Conservation (phyloP, 78 protist species). For the Dictyostelium intermedium region DNA sequence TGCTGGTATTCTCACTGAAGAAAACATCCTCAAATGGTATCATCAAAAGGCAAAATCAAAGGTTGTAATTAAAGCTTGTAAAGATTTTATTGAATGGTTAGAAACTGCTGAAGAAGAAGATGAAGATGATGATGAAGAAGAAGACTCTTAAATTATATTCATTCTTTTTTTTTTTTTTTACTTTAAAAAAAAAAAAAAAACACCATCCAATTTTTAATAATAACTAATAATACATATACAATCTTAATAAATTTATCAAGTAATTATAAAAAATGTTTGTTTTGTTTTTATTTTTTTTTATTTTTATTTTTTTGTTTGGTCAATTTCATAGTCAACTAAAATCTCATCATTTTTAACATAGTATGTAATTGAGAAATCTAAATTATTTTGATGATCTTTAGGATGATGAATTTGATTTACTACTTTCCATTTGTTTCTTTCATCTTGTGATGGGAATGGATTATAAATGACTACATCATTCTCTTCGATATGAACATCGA, state of each 20-base stretch:
- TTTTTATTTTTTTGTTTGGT: not conserved
- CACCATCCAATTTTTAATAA: not conserved
- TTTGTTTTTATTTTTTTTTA: too few relatives aligned
- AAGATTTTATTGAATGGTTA: slow-evolving; percentile 76
- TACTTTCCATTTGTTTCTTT: not conserved
- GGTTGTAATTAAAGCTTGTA: slow-evolving; percentile 30
- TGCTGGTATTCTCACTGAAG: slow-evolving; percentile 62
- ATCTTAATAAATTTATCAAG: too few relatives aligned
- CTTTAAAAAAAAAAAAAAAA: too few relatives aligned
- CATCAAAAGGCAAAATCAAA: slow-evolving; percentile 20
- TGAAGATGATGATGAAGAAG: slow-evolving; percentile 27
- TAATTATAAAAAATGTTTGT: too few relatives aligned
- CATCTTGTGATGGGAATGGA: not conserved
- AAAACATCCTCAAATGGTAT: slow-evolving; percentile 68
- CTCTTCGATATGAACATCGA: not conserved
- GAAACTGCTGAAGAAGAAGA: slow-evolving; percentile 73
- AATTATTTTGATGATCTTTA: not conserved
- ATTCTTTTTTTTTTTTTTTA: not conserved
- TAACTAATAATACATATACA: too few relatives aligned
- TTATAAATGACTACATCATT: not conserved
- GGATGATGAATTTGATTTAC: not conserved
- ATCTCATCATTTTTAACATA: not conserved
- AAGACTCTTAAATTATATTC: not conserved
- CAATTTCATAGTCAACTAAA: not conserved
- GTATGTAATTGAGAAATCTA: slow-evolving; percentile 1